Evolutionary conservation across 805 yeast genomes (phyloP).

Genomic region (Komagataella phaffii): DNA sequence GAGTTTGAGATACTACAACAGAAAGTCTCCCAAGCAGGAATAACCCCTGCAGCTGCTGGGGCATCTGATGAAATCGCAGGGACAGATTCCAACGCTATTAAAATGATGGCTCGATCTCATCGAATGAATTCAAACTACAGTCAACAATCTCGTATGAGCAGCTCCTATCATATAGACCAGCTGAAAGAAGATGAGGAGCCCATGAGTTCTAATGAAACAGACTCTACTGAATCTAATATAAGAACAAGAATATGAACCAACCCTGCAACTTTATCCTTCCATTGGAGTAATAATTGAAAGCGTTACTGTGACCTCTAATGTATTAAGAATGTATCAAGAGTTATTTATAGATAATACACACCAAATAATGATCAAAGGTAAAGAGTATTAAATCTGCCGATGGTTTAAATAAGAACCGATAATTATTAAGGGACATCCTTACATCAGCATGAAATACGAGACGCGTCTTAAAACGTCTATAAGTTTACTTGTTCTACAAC

Average conservation of each 20-base stretch:
- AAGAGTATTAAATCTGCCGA: neutral
- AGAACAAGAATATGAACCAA: neutral
- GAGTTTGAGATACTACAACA: neutral
- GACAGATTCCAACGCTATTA: slow-evolving; percentile 7
- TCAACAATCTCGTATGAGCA: neutral
- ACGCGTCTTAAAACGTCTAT: neutral
- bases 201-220: neutral
- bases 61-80: slow-evolving; percentile 34
- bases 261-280: neutral
- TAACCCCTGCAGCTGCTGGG: slow-evolving; percentile 26
- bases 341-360: neutral
- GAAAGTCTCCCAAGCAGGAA: slow-evolving; percentile 17
- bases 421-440: neutral
- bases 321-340: neutral
- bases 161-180: neutral
- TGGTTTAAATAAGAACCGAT: neutral
- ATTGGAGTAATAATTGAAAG: neutral
- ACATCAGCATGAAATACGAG: neutral
- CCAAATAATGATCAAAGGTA: neutral
- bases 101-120: neutral
- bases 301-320: neutral
- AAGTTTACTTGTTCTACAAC: neutral
- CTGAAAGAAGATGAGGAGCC: neutral
- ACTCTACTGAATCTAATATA: neutral
- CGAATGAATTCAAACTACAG: neutral